Evolutionary conservation across 2,329 filamentous ascomycete genomes (phyloP), one percentile per base, ranked within the genome.

Genomic region (Plenodomus tracheiphilus): DNA sequence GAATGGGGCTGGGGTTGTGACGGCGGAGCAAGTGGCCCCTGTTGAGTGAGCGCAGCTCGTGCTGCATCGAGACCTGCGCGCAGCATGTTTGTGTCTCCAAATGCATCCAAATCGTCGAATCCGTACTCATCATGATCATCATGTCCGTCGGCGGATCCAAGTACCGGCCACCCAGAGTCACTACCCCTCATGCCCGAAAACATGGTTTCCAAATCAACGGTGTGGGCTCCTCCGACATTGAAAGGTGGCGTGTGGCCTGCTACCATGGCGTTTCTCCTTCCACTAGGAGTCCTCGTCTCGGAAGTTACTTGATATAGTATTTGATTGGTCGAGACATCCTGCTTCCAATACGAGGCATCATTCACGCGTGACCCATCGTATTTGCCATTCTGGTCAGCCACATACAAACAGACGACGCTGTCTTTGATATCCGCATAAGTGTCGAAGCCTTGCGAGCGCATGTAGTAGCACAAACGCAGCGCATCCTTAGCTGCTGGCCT

Each of bases 401-500:
- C 25, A 25, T 51, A 60, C 0, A 66, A 42, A 4, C 18, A 25
- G 15, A 67, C 37, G 16, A 28, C 30, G n/a, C 34, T 32, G n/a
- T 43, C n/a, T 1, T 44, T 47, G 42, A 65, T 13, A 22, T 20
- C 32, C 2, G 52, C 54, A 35, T 59, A 67, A 2, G 59, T 63
- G 18, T 64, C 55, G 44, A 61, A 61, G 22, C 58, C 56, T 3
- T 54, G 47, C 1, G 51, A 55, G 41, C 66, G 64, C 64, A 70
- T 66, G 46, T 67, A 70, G 55, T 68, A 69, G 58, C 65, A 68
- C 1, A 68, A 44, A 3, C 54, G 48, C 5, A 68, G 41, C 7
- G 61, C 66, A 18, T 67, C 56, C 20, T 48, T 36, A 10, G 57
- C 49, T 10, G 13, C 42, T 2, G 61, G 55, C 10, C 16, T 20